Conservation (phyloP, 1,284 basidiomycete species). For the Sanguinoderma infundibulare region DNA sequence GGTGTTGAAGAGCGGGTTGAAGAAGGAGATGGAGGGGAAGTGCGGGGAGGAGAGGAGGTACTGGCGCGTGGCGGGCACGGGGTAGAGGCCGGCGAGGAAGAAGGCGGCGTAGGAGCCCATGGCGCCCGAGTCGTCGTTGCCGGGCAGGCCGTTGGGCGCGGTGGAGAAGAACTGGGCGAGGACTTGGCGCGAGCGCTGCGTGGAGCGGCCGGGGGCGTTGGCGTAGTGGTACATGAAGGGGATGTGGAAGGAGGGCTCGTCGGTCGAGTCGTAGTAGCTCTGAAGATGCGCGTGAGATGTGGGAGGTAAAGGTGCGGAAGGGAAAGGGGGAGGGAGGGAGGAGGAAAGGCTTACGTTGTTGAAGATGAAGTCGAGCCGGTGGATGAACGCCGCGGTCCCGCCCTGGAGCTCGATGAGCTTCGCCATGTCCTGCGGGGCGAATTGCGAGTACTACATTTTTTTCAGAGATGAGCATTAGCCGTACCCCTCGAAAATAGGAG, state of each 20-base stretch:
- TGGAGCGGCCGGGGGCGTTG: constrained; percentile 58
- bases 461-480: not conserved
- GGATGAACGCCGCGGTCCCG: constrained; percentile 56
- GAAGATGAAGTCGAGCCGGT: constrained; percentile 60
- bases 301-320: not conserved
- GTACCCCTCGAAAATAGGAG: not conserved
- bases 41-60: constrained; percentile 64
- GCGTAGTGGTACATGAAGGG: constrained; percentile 72
- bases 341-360: constrained; percentile 38
- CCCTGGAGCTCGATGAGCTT: constrained; percentile 63
- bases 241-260: constrained; percentile 67
- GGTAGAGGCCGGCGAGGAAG: constrained; percentile 64
- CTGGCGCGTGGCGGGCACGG: constrained; percentile 64
- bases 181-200: constrained; percentile 57
- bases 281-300: constrained; percentile 25
- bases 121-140: constrained; percentile 63
- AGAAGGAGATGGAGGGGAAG: constrained; percentile 64
- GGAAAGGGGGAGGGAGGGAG: not conserved
- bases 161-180: constrained; percentile 60
- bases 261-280: constrained; percentile 58
- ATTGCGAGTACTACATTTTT: constrained; percentile 46
- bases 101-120: constrained; percentile 73
- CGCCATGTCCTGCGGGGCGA: constrained; percentile 66
- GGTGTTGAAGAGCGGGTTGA: constrained; percentile 57
- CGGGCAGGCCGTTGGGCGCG: constrained; percentile 56